phyloP scores from a whole-genome alignment of 768 basidiomycete genomes.

The Clitopilus hobsonii region DNA sequence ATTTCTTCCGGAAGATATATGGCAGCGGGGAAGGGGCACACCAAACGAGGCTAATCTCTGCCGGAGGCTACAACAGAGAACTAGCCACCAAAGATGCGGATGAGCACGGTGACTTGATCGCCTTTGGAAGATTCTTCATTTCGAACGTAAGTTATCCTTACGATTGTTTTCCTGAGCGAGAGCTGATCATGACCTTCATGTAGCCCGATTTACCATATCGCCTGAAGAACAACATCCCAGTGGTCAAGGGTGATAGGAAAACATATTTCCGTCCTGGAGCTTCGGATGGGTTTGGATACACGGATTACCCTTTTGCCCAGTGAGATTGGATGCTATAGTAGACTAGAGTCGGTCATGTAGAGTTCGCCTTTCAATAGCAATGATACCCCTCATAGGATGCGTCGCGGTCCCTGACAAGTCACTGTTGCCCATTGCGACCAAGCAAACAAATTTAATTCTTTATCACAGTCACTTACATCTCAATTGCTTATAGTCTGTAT shows the following conservation, averaged over 20 bases:
- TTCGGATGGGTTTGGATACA: constrained; percentile 21
- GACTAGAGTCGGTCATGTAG: too few relatives aligned
- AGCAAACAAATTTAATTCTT: too few relatives aligned
- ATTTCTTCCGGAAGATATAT: constrained; percentile 45
- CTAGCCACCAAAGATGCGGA: constrained; percentile 32
- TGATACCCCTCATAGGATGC: too few relatives aligned
- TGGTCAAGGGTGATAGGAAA: constrained; percentile 25
- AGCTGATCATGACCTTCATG: too few relatives aligned
- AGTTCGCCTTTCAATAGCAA: too few relatives aligned
- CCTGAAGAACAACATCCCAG: constrained; percentile 26
- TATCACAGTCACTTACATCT: too few relatives aligned
- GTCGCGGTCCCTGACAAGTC: too few relatives aligned
- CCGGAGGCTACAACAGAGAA: constrained; percentile 40
- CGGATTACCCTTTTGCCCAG: constrained; percentile 22
- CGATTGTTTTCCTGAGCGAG: too few relatives aligned
- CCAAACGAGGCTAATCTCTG: constrained; percentile 32
- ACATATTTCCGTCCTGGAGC: constrained; percentile 36
- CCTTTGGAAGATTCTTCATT: constrained; percentile 25
- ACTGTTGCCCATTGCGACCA: too few relatives aligned
- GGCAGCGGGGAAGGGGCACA: constrained; percentile 5
- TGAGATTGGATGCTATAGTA: too few relatives aligned
- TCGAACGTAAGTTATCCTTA: constrained; percentile 29
- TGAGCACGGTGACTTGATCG: constrained; percentile 21
- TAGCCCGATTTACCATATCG: constrained; percentile 42
- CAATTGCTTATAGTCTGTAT: too few relatives aligned